Evolutionary conservation across 2,329 filamentous ascomycete species (phyloP).

Genomic region (Rhexocercosporidium sp.): DNA sequence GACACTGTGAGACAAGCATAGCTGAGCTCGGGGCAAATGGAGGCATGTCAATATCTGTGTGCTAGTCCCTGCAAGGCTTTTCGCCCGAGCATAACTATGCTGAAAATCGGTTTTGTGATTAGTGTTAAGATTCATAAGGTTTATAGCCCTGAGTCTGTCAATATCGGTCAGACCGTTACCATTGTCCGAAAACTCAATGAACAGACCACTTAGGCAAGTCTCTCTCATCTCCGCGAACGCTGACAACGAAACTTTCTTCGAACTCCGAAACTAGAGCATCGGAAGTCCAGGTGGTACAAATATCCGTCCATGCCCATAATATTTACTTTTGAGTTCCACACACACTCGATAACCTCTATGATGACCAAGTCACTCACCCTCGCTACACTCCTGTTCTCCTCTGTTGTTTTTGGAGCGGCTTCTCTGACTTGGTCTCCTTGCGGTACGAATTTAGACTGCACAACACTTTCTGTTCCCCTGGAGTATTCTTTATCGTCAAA

Average conservation of each 20-base stretch:
- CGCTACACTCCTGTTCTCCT: background rate
- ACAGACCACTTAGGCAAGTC: slow-evolving; percentile 1
- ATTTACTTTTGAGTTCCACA: background rate
- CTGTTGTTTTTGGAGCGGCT: background rate
- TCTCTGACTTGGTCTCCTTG: slow-evolving; percentile 19
- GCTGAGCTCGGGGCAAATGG: too few species aligned
- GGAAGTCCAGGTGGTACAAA: background rate
- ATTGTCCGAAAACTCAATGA: slow-evolving; percentile 12
- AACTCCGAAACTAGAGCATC: background rate
- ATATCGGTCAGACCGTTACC: background rate
- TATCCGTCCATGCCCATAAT: background rate
- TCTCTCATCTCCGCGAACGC: slow-evolving; percentile 5
- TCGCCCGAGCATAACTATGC: background rate
- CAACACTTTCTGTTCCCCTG: slow-evolving; percentile 21
- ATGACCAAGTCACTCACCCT: slow-evolving; percentile 3
- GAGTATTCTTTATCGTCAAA: slow-evolving; percentile 14
- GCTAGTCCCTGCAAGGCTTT: background rate
- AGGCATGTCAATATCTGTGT: background rate
- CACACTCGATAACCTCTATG: background rate
- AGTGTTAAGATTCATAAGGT: too few species aligned
- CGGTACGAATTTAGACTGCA: slow-evolving; percentile 15
- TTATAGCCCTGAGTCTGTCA: background rate
- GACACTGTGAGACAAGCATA: too few species aligned
- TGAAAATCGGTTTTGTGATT: too few species aligned
- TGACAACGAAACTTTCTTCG: background rate